These are phyloP conservation scores for Cicer judaicum DNA, from an alignment of 306 rosid species.

Conservation along the genomic window DNA sequence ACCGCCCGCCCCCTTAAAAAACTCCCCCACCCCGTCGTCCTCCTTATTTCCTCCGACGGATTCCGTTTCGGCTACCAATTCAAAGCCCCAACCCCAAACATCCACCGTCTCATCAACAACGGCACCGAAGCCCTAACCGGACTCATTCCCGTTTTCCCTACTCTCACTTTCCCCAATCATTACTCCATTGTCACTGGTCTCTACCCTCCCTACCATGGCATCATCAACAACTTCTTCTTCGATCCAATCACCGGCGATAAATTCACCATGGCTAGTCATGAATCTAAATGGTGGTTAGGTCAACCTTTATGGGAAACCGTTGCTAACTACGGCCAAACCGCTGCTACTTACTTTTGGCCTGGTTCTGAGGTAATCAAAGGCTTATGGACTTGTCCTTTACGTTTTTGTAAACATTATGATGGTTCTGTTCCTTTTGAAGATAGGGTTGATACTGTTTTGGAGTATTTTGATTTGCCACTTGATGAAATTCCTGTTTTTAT, in stretches of 20 bases:
- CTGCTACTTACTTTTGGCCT: slow-evolving; percentile 92
- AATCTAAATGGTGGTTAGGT: slow-evolving; percentile 94
- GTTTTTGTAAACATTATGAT: slow-evolving; percentile 62
- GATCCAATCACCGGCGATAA: slow-evolving; percentile 66
- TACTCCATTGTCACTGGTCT: slow-evolving; percentile 96
- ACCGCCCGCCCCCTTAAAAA: slow-evolving; percentile 61
- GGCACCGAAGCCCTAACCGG: slow-evolving; percentile 85
- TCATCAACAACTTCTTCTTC: slow-evolving; percentile 71
- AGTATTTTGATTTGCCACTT: slow-evolving; percentile 69
- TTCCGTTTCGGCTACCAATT: slow-evolving; percentile 95
- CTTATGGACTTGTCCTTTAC: slow-evolving; percentile 71
- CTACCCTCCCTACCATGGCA: slow-evolving; percentile 86
- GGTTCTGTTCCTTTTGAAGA: slow-evolving; percentile 77
- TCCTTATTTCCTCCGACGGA: slow-evolving; percentile 86
- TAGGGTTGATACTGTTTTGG: slow-evolving; percentile 66
- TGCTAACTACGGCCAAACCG: slow-evolving; percentile 54
- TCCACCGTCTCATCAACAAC: slow-evolving; percentile 63
- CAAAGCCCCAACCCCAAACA: slow-evolving; percentile 71
- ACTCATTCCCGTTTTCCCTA: slow-evolving; percentile 79
- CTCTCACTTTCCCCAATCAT: slow-evolving; percentile 90
- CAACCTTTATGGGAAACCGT: slow-evolving; percentile 92
- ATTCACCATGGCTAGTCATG: slow-evolving; percentile 69
- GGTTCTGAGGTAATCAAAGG: slow-evolving; percentile 94
- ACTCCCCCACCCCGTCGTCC: slow-evolving; percentile 64
- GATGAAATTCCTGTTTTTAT: slow-evolving; percentile 72